Evolutionary conservation across 257 asterid species (phyloP).

Genomic region (Plectranthus barbatus): DNA sequence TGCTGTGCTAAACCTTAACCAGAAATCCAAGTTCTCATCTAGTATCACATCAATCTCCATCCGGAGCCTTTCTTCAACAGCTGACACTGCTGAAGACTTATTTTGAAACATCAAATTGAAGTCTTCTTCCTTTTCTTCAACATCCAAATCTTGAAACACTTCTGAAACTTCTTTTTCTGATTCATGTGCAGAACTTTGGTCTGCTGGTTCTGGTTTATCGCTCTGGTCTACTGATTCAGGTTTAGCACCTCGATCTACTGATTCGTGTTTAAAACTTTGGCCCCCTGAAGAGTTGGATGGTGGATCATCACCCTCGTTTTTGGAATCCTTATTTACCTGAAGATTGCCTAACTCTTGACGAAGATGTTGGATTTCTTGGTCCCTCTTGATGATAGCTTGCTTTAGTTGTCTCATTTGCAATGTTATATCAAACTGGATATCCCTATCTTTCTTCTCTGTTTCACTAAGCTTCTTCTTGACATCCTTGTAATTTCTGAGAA

Average conservation of each 20-base stretch:
- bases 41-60: conserved; percentile 61
- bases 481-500: conserved; percentile 76
- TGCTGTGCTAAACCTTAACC: conserved; percentile 86
- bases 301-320: not conserved
- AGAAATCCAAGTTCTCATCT: conserved; percentile 83
- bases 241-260: not conserved
- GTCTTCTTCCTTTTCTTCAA: conserved; percentile 24
- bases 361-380: conserved; percentile 57
- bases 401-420: conserved; percentile 61
- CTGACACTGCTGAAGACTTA: conserved; percentile 30
- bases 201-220: not conserved
- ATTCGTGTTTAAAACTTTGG: conserved; percentile 12
- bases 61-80: conserved; percentile 63
- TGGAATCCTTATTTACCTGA: conserved; percentile 15
- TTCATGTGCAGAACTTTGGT: not conserved
- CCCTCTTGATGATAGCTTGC: conserved; percentile 45
- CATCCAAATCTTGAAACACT: not conserved
- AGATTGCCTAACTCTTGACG: conserved; percentile 28
- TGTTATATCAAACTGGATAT: conserved; percentile 45
- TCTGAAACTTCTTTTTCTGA: conserved; percentile 16
- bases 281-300: conserved; percentile 8
- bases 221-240: conserved; percentile 13
- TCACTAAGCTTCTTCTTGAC: conserved; percentile 58
- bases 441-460: conserved; percentile 58
- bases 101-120: conserved; percentile 19